Evolutionary conservation across 2,329 filamentous ascomycete species (phyloP).

Genomic region (Shiraia sp.): DNA sequence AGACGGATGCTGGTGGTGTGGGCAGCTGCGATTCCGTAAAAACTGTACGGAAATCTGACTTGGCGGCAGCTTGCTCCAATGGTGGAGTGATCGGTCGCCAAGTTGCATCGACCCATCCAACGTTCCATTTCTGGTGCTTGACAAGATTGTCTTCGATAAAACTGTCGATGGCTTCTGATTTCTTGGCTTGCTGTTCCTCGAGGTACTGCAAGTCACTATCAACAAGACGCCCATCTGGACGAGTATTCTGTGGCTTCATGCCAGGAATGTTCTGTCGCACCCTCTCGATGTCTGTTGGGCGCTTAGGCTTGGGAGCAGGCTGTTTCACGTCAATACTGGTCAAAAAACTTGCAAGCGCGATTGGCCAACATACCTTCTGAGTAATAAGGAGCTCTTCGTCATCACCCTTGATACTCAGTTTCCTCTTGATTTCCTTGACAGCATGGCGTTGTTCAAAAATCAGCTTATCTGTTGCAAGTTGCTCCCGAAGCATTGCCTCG

Average conservation of each 20-base stretch:
- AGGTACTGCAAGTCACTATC: conserved; percentile 80
- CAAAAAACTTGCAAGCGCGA: conserved; percentile 13
- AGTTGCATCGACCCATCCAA: conserved; percentile 85
- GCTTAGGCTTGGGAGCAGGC: conserved; percentile 52
- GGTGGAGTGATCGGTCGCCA: conserved; percentile 82
- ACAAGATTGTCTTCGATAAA: conserved; percentile 86
- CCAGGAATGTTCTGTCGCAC: conserved; percentile 70
- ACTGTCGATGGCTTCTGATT: conserved; percentile 76
- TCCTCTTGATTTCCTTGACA: conserved; percentile 86
- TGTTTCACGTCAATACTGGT: conserved; percentile 26
- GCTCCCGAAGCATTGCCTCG: conserved; percentile 77
- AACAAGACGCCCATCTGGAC: conserved; percentile 68
- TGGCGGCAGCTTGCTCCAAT: conserved; percentile 54
- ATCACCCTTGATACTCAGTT: conserved; percentile 85
- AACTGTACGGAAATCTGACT: conserved; percentile 46
- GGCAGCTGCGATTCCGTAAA: conserved; percentile 47
- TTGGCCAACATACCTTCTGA: conserved; percentile 71
- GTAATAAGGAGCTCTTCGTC: conserved; percentile 86
- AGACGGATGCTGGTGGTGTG: conserved; percentile 53
- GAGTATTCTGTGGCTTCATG: conserved; percentile 52
- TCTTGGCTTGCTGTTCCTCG: conserved; percentile 77
- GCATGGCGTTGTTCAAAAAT: conserved; percentile 82
- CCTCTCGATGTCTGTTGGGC: conserved; percentile 61
- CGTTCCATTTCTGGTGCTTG: conserved; percentile 91
- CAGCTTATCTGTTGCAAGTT: conserved; percentile 72